Base-by-base conservation (phyloP, 495 filamentous ascomycete genomes). In the Talaromyces thailandensis region DNA sequence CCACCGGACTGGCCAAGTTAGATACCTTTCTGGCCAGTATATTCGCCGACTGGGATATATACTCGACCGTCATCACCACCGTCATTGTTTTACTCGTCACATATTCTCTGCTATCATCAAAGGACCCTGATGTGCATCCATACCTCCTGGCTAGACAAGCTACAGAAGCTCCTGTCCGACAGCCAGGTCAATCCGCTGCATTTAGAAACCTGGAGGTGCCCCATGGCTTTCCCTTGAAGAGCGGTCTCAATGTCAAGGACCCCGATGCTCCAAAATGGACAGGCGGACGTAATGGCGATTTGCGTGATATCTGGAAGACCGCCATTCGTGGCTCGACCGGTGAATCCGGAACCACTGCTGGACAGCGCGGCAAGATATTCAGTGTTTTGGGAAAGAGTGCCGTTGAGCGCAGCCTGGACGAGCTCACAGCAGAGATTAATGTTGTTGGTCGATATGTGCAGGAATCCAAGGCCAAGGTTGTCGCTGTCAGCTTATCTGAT, bases 401-500 rank as follows among this genome's bases (percentile, higher is more conserved):
- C 32, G 70, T 88, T 12, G 87, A 96, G 64, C 86, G 92, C 68
- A 76, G 83, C 55, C 73, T 93, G 63, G 79, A 82, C 45, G 84
- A 90, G 56, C 73, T 97, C 21, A 93, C 88, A 0, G 85, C 86
- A 62, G 88, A 96, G 73, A 96, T 98, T 69, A 90, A 89, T 72
- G 82, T 95, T 8, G 86, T 98, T 63, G 94, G 94, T 63, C 79
- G 84, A 64, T 81, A 92, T 64, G 75, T 98, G 50, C 81, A 86
- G 63, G 67, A 73, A 11, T 81, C 88, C 63, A 84, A 84, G 16
- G 88, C 81, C n/a, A 87, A 86, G 69, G 86, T 84, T 35, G 89
- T 98, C 26, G 94, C 91, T 25, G 82, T 99, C 64, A 95, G 94
- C 72, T 83, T 98, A 26, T 92, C 92, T 3, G 97, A 99, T 77